Percentiles rank a stretch among this genome's conserved stretches.
These are phyloP conservation scores for Cenchrus fungigraminus DNA, from an alignment of 176 grass and related monocot species.

Conservation along the genomic window DNA sequence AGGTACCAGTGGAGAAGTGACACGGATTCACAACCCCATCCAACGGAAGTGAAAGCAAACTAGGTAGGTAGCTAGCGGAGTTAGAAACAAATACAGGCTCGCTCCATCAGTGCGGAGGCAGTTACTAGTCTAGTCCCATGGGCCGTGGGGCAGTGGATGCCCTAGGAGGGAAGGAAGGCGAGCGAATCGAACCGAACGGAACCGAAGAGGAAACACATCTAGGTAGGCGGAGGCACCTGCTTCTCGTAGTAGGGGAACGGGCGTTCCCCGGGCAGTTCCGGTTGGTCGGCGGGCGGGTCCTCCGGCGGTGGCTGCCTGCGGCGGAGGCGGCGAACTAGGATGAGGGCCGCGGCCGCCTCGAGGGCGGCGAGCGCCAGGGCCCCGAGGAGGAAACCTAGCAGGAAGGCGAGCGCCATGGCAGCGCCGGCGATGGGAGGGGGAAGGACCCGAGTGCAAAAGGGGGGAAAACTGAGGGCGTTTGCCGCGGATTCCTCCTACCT, in stretches of 20 bases:
- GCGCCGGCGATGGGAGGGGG: neutral
- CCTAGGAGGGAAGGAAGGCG: neutral
- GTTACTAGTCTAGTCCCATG: neutral
- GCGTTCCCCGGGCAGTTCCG: conserved; percentile 66
- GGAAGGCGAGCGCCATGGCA: conserved; percentile 62
- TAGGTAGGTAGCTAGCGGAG: neutral
- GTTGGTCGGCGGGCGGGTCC: conserved; percentile 35
- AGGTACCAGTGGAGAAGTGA: neutral
- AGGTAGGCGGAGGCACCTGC: conserved; percentile 48
- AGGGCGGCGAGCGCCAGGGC: conserved; percentile 48
- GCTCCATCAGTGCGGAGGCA: neutral
- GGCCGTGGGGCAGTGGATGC: neutral
- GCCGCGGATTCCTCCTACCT: neutral
- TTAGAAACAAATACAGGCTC: neutral
- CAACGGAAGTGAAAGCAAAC: neutral
- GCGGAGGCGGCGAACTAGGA: conserved; percentile 50
- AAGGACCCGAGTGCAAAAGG: conserved; percentile 35
- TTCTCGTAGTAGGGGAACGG: conserved; percentile 53
- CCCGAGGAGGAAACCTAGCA: conserved; percentile 67
- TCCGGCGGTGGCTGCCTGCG: conserved; percentile 10
- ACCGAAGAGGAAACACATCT: neutral
- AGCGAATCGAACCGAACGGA: neutral
- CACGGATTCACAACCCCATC: neutral
- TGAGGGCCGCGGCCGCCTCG: conserved; percentile 54
- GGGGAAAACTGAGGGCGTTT: neutral